Evolutionary conservation across 768 basidiomycete species (phyloP).

Genomic region (Hypholoma fasciculare): DNA sequence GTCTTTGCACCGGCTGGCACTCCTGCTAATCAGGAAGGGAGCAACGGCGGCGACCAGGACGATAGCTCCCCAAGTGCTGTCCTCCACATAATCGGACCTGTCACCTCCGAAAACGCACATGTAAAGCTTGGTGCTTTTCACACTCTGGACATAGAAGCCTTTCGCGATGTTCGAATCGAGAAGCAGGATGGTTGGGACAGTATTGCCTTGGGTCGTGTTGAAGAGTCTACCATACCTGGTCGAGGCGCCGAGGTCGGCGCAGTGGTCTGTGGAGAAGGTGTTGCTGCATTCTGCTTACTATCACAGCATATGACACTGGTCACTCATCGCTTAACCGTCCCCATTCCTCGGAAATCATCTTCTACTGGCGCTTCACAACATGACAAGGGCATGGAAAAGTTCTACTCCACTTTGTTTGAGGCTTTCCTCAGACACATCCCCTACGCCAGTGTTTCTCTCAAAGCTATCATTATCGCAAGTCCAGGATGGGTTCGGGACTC

Average conservation of each 20-base stretch:
- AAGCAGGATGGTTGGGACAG: constrained; percentile 93
- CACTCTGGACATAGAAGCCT: constrained; percentile 90
- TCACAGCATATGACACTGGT: constrained; percentile 98
- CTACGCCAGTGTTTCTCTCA: constrained; percentile 66
- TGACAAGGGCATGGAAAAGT: constrained; percentile 87
- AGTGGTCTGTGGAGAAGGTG: constrained; percentile 94
- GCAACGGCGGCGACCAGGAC: constrained; percentile 27
- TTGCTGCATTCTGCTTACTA: constrained; percentile 90
- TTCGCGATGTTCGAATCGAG: constrained; percentile 88
- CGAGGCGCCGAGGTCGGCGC: constrained; percentile 96
- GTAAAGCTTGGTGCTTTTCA: constrained; percentile 94
- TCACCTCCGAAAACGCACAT: constrained; percentile 82
- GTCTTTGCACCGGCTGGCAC: constrained; percentile 77
- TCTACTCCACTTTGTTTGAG: constrained; percentile 83
- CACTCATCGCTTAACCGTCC: constrained; percentile 83
- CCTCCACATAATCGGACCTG: constrained; percentile 85
- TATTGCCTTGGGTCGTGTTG: constrained; percentile 74
- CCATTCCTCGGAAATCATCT: constrained; percentile 91
- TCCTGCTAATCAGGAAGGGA: constrained; percentile 43
- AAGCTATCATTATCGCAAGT: constrained; percentile 93
- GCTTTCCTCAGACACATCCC: constrained; percentile 91
- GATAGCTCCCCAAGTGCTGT: constrained; percentile 49
- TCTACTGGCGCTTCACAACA: constrained; percentile 80
- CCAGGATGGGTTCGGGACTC: constrained; percentile 95
- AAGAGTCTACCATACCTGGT: constrained; percentile 91